phyloP scores from a whole-genome alignment of 2,329 filamentous ascomycete species.

The Zymoseptoria ardabiliae region DNA sequence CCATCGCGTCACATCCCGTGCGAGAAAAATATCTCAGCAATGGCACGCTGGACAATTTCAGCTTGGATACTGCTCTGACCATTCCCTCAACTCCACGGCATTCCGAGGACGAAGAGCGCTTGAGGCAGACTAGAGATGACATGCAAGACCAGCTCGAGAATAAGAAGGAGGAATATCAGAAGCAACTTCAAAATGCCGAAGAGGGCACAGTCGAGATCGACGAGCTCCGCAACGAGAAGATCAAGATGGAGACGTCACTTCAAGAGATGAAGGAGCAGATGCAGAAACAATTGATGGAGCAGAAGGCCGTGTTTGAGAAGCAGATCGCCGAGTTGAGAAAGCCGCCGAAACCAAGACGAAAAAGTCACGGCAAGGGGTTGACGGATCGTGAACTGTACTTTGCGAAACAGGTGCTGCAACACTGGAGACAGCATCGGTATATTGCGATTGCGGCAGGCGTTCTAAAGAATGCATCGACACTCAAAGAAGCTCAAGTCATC shows the following conservation, averaged over 20 bases:
- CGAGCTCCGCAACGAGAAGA: slow-evolving; percentile 75
- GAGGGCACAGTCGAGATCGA: slow-evolving; percentile 71
- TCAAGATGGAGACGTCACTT: slow-evolving; percentile 75
- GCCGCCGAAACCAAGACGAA: slow-evolving; percentile 19
- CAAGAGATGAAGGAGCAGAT: slow-evolving; percentile 76
- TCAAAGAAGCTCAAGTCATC: slow-evolving; percentile 98
- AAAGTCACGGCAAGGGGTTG: slow-evolving; percentile 44
- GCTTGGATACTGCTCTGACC: slow-evolving; percentile 85
- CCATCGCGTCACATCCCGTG: slow-evolving; percentile 64
- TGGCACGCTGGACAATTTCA: slow-evolving; percentile 87
- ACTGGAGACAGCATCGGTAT: slow-evolving; percentile 79
- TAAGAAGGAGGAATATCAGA: slow-evolving; percentile 75
- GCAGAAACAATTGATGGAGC: slow-evolving; percentile 73
- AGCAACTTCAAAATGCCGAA: slow-evolving; percentile 68
- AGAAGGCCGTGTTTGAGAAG: slow-evolving; percentile 76
- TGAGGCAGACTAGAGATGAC: slow-evolving; percentile 69
- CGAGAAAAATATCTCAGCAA: slow-evolving; percentile 94
- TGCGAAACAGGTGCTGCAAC: slow-evolving; percentile 58
- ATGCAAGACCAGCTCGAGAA: slow-evolving; percentile 77
- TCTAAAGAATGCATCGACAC: slow-evolving; percentile 72
- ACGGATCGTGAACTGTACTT: slow-evolving; percentile 64
- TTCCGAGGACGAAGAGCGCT: slow-evolving; percentile 69
- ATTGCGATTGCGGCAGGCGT: slow-evolving; percentile 91
- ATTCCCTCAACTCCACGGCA: slow-evolving; percentile 85
- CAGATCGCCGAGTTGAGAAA: slow-evolving; percentile 67